A percentile compares a stretch with the other conserved stretches of the same genome.
Evolutionary conservation across 192 early-diverging fungal species (phyloP).

Genomic region (Entomortierella parvispora): DNA sequence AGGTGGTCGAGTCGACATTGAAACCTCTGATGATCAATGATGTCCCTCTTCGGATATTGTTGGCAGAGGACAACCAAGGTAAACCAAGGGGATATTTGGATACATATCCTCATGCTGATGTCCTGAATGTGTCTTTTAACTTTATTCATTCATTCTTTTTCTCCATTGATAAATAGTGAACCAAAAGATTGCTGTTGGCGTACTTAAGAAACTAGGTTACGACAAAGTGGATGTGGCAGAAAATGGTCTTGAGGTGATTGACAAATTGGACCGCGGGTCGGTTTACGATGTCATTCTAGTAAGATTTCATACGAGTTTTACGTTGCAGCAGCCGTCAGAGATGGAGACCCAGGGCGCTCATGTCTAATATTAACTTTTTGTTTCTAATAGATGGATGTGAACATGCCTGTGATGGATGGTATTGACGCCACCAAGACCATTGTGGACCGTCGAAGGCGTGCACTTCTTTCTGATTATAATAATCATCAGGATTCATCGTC

Average conservation of each 20-base stretch:
- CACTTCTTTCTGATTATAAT: neutral
- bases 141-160: neutral
- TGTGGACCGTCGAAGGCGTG: constrained; percentile 35
- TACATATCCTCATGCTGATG: neutral
- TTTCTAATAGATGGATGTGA: constrained; percentile 55
- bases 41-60: constrained; percentile 33
- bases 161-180: constrained; percentile 43
- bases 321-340: too few species aligned
- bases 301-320: constrained; percentile 1
- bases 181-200: constrained; percentile 64
- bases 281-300: constrained; percentile 61
- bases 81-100: neutral
- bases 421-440: constrained; percentile 55
- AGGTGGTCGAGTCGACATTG: constrained; percentile 32
- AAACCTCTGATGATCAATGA: constrained; percentile 33
- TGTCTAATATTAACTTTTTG: neutral
- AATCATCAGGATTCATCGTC: too few species aligned
- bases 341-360: too few species aligned
- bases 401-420: constrained; percentile 63
- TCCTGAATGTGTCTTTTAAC: neutral
- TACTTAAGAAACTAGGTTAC: constrained; percentile 61
- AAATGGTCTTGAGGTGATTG: constrained; percentile 61
- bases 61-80: constrained; percentile 50
- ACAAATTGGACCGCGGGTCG: constrained; percentile 47
- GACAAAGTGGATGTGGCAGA: constrained; percentile 56